Evolutionary conservation across 306 rosid genomes (phyloP), one percentile per base, ranked within the genome.

Genomic region (Casuarina glauca): DNA sequence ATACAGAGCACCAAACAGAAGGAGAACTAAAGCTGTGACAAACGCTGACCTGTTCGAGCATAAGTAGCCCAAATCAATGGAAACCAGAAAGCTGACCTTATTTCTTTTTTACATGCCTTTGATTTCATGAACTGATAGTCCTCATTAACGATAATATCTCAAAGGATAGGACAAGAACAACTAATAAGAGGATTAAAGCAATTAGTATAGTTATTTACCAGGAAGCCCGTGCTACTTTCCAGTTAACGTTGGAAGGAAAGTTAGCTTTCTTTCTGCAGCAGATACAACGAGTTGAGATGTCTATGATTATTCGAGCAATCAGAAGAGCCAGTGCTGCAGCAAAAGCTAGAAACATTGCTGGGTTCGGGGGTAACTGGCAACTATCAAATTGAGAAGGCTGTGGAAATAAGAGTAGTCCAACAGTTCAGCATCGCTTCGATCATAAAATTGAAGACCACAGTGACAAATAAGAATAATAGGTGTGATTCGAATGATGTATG

Each of bases 301-400:
- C 88, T 74, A 95, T 70, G 61, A 83, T 49, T 44, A 88, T 70
- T 46, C 89, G 92, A 74, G 93, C 91, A 50, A 85, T 42, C 90
- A 92, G 10, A 58, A 95, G 93, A 54, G 91, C 76, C 74, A 90
- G 57, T 0, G 96, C 90, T 8, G 97, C 95, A 26, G 86, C 86
- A 58, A 89, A 82, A 72, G 97, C 97, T 52, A 95, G 98, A 69
- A 78, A 83, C 80, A 88, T 78, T 12, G 91, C 91, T 3, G 91
- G 87, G 57, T 86, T 85, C 51, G 78, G 78, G 26, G 91, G 91
- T 32, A 8, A 46, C 9, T 3, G 44, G 13, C 88, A 87, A 53
- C 20, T 7, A 55, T 55, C 50, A 82, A 15, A 53, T 43, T 53
- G 0, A 36, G 71, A 78, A 16, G 17, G 72, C 91, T 87, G 88